phyloP scores from a whole-genome alignment of 1,284 basidiomycete genomes.

The Fomitopsis betulina region DNA sequence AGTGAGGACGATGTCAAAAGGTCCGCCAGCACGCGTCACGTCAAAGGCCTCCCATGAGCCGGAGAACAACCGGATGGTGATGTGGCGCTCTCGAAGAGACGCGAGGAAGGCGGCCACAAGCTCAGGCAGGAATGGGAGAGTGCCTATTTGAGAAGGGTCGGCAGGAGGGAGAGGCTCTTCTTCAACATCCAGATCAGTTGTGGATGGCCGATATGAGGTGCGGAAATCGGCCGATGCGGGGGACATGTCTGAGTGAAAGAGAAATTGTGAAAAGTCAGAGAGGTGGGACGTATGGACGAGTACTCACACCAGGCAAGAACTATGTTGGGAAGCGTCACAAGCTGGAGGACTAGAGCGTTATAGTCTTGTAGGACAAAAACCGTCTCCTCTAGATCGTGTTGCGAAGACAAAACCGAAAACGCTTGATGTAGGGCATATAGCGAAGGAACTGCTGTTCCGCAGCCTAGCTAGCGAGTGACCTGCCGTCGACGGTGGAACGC shows the following conservation, averaged over 20 bases:
- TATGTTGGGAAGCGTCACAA: constrained; percentile 88
- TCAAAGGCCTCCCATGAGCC: constrained; percentile 76
- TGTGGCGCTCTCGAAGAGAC: constrained; percentile 47
- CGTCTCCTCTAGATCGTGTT: constrained; percentile 30
- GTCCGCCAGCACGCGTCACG: constrained; percentile 18
- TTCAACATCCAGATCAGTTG: constrained; percentile 23
- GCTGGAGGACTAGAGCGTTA: constrained; percentile 78
- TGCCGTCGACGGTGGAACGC: not conserved
- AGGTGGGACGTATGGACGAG: not conserved
- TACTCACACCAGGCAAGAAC: constrained; percentile 81
- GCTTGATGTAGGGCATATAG: constrained; percentile 67
- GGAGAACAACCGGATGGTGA: constrained; percentile 74
- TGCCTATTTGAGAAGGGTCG: constrained; percentile 33
- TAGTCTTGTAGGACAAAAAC: constrained; percentile 91
- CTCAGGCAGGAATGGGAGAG: constrained; percentile 58
- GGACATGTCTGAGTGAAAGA: constrained; percentile 38
- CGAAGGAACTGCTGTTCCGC: constrained; percentile 87
- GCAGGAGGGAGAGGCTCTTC: constrained; percentile 20
- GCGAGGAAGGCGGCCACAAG: constrained; percentile 63
- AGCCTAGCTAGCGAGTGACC: constrained; percentile 66
- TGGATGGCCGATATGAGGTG: constrained; percentile 2
- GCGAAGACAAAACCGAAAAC: constrained; percentile 35
- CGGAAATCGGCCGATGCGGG: constrained; percentile 42
- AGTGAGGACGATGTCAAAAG: constrained; percentile 77
- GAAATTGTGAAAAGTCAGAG: not conserved